Conservation (phyloP, 2,329 filamentous ascomycete species). For the Scedosporium aurantiacum region DNA sequence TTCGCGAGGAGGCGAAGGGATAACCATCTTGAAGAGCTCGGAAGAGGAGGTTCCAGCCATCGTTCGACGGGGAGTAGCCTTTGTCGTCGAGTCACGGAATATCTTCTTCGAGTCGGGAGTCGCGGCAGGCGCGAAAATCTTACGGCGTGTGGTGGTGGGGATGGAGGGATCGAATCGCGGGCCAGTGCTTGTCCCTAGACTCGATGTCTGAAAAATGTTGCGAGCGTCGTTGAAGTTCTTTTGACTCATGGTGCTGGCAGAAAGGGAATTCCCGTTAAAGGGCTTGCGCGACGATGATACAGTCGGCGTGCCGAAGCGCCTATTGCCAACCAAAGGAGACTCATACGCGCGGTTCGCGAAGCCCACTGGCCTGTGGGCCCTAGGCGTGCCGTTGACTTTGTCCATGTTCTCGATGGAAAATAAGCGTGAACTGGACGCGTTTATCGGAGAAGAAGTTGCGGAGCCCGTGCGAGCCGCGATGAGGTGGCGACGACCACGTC, state of each 20-base stretch:
- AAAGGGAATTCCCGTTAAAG: not conserved
- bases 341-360: conserved; percentile 32
- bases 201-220: conserved; percentile 31
- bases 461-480: not conserved
- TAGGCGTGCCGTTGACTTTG: conserved; percentile 22
- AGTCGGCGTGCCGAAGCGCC: conserved; percentile 27
- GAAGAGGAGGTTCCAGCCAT: not conserved
- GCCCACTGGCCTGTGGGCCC: conserved; percentile 27
- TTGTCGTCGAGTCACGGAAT: conserved; percentile 33
- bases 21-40: conserved; percentile 47
- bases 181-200: conserved; percentile 14
- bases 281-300: conserved; percentile 24
- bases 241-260: conserved; percentile 24
- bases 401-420: not conserved
- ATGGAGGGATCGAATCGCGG: conserved; percentile 34
- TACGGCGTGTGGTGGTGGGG: conserved; percentile 32
- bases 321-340: conserved; percentile 15
- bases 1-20: conserved; percentile 43
- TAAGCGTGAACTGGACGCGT: not conserved
- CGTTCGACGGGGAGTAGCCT: conserved; percentile 20
- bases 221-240: conserved; percentile 24
- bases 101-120: conserved; percentile 30
- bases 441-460: not conserved
- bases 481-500: not conserved
- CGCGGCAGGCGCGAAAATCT: conserved; percentile 35